Evolutionary conservation across 768 basidiomycete genomes (phyloP), one percentile per base, ranked within the genome.

Genomic region (Tricholomella constricta): DNA sequence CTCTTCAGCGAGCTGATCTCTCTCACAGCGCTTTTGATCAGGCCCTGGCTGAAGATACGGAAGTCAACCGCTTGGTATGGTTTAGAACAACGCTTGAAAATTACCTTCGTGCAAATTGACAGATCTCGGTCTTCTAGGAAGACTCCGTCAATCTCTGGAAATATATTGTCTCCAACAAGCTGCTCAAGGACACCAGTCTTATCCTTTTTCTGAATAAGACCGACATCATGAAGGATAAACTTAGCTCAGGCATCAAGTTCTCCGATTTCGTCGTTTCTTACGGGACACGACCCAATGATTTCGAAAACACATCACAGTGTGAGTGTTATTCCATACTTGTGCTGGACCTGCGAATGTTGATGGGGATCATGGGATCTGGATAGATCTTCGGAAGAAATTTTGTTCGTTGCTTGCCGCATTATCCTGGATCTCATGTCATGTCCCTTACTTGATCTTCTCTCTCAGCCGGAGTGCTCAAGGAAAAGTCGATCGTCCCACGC

Each of bases 191-290:
- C 40, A 88, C 90, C 26, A 86, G 88, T 58, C 73, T 91, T 29
- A 85, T 91, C 54, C 75, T 91, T 41, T 92, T 91, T 73, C 73
- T 92, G 47, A 92, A 91, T 72, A 92, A 92, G 65, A 85, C 85
- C 54, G 89, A 91, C 61, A 86, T 91, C 54, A 70, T 91, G 48
- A 80, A 80, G 54, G 60, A 75, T 40, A 91, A 91, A 62, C 79
- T 91, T 10, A 69, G 72, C 17, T 76, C 85, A 1, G 89, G 89
- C 26, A 77, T 88, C 51, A 76, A 77, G 54, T 70, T 91, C 26
- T 69, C 76, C 29, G 84, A 86, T 63, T 87, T 86, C 59, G 87
- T 91, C 26, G 79, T 86, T 42, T 88, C 85, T 42, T 91, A 86
- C 62, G 81, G 79, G 8, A 80, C 85, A 51, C 78, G 87, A 42